These are phyloP conservation scores for Penicillium capsulatum DNA, from an alignment of 2,329 filamentous ascomycete species.

Conservation along the genomic window DNA sequence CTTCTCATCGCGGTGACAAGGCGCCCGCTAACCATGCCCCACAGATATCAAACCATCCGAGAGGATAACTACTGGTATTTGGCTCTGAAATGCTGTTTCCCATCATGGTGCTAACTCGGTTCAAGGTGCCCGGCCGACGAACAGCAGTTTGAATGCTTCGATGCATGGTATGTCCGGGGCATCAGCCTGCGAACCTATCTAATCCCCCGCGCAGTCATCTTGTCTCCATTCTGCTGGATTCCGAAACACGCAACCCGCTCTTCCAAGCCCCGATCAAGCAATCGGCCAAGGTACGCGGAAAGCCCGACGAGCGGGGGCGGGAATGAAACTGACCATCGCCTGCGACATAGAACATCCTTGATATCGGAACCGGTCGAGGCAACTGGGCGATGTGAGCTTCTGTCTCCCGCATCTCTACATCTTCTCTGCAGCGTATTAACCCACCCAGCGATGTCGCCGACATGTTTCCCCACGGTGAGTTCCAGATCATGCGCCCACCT, in stretches of 20 bases:
- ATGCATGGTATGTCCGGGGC: slow-evolving; percentile 4
- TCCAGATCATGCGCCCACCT: neutral
- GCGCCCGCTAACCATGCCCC: too few relatives aligned
- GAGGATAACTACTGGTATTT: neutral
- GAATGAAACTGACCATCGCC: too few relatives aligned
- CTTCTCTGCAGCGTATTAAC: neutral
- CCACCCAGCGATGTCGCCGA: slow-evolving; percentile 2
- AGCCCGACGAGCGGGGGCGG: too few relatives aligned
- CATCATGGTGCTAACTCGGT: neutral
- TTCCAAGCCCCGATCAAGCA: slow-evolving; percentile 3
- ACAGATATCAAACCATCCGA: neutral
- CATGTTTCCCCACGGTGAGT: neutral
- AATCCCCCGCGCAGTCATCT: slow-evolving; percentile 2
- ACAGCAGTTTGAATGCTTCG: slow-evolving; percentile 5
- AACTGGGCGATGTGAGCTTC: slow-evolving; percentile 3
- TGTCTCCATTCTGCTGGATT: slow-evolving; percentile 2
- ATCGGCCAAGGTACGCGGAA: neutral
- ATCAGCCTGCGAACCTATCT: too few relatives aligned
- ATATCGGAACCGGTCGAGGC: slow-evolving; percentile 5
- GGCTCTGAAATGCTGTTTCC: neutral
- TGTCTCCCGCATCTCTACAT: neutral
- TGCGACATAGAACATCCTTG: neutral
- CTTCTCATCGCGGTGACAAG: neutral
- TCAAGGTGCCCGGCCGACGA: slow-evolving; percentile 6
- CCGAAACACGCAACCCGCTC: neutral